Base-by-base conservation (phyloP, 2,329 filamentous ascomycete species). In the Aspergillus felis region DNA sequence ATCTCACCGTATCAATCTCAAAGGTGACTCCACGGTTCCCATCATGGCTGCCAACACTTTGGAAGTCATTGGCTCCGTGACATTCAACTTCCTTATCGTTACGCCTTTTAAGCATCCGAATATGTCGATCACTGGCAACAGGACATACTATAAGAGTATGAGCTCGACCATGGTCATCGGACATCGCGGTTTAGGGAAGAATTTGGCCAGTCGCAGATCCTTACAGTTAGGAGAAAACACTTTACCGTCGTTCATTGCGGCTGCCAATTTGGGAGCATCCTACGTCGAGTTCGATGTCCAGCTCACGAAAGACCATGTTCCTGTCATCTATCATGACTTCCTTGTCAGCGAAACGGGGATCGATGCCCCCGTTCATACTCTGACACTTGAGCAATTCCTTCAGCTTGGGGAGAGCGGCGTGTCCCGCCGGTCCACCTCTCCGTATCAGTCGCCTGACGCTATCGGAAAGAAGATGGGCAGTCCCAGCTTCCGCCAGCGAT, bases 271-370 rank as follows among this genome's bases (percentile, higher is more conserved):
- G 53, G 94, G 94, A 8, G 94, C 85, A 12, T 84, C 83, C 9
- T 88, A 88, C 65, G 85, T 88, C 38, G 86, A 88, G 66, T 85
- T 85, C 68, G 94, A 99, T 71, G 94, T 99, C 0, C 94, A 99
- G 72, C 80, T 99, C 42, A 99, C 94, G n/a, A 99, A 99, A 70
- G 94, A 99, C 71, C 92, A 95, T 67, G 92, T 99, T 1, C 94
- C 94, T 0, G 93, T 99, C 63, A 96, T 99, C 68, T 99, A 99
- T 71, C 94, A 99, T 71, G 94, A 99, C 74, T 99, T 99, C 69
- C 81, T 97, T 14, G 94, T 99, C 72, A 96, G 92, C 70, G 94
- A 99, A 76, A 97, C 94, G 0, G 94, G 95, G 9, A 94, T 97
- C 54, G 94, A 99, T 70, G 94, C 94, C 0, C 94, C 94, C 0